A percentile compares a stretch with the other conserved stretches of the same genome.
Evolutionary conservation across 352 stramenopile species (phyloP).

Genomic region (Thraustochytrium sp.): DNA sequence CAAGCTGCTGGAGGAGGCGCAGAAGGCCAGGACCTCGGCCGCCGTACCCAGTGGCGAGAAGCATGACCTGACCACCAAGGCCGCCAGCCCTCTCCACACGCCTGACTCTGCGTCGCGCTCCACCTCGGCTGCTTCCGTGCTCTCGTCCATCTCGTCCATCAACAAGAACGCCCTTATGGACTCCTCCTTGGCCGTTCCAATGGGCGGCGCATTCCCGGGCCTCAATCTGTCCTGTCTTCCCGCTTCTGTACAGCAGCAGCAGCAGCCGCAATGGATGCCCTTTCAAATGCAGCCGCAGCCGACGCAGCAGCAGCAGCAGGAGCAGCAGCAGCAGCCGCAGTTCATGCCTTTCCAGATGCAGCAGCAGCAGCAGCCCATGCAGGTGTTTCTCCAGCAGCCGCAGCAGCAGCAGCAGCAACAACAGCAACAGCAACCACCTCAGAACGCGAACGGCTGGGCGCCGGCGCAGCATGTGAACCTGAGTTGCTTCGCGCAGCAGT

Average conservation of each 20-base stretch:
- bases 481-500: too few species aligned
- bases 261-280: neutral
- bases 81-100: neutral
- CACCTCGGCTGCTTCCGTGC: neutral
- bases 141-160: neutral
- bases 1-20: too few species aligned
- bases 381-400: neutral
- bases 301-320: neutral
- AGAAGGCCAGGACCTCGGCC: too few species aligned
- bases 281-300: neutral
- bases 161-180: neutral
- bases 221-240: too few species aligned
- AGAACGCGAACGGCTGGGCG: neutral
- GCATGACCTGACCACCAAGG: neutral
- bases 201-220: neutral
- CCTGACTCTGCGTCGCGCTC: neutral
- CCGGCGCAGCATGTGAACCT: too few species aligned
- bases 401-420: neutral
- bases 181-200: neutral
- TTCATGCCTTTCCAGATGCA: neutral
- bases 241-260: conserved; percentile 9
- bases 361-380: neutral
- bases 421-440: neutral
- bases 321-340: neutral
- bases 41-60: neutral